phyloP scores from a whole-genome alignment of 768 basidiomycete species.

The Lactifluus piperatus region DNA sequence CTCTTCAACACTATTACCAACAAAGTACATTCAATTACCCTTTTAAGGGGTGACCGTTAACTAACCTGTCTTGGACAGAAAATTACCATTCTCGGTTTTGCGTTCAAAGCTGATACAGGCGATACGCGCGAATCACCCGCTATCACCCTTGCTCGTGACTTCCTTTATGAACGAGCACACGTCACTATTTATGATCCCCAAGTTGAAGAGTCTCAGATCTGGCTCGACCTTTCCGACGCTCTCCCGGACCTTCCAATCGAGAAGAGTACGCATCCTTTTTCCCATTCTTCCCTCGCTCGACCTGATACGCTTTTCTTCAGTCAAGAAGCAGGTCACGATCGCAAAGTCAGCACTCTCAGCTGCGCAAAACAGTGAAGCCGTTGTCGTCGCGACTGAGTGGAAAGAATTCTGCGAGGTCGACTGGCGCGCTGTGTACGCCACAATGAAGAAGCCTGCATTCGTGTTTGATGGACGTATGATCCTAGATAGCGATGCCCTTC shows the following conservation, averaged over 20 bases:
- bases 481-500: constrained; percentile 71
- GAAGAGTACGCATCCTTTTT: constrained; percentile 41
- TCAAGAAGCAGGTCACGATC: constrained; percentile 85
- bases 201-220: constrained; percentile 80
- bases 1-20: constrained; percentile 98
- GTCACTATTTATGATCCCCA: constrained; percentile 91
- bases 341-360: constrained; percentile 73
- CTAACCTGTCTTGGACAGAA: constrained; percentile 36
- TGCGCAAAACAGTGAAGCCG: constrained; percentile 80
- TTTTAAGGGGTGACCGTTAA: too few relatives aligned
- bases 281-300: not conserved
- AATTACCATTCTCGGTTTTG: constrained; percentile 95
- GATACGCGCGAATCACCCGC: constrained; percentile 97
- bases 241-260: constrained; percentile 55
- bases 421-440: constrained; percentile 76
- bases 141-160: constrained; percentile 90
- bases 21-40: constrained; percentile 47
- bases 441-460: constrained; percentile 98
- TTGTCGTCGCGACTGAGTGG: constrained; percentile 97
- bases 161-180: constrained; percentile 80
- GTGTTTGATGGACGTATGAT: constrained; percentile 91
- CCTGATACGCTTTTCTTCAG: constrained; percentile 31
- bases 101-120: constrained; percentile 99
- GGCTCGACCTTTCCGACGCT: constrained; percentile 66
- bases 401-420: constrained; percentile 91